Evolutionary conservation across 2,329 filamentous ascomycete genomes (phyloP).

Genomic region (Hymenoscyphus occultus): DNA sequence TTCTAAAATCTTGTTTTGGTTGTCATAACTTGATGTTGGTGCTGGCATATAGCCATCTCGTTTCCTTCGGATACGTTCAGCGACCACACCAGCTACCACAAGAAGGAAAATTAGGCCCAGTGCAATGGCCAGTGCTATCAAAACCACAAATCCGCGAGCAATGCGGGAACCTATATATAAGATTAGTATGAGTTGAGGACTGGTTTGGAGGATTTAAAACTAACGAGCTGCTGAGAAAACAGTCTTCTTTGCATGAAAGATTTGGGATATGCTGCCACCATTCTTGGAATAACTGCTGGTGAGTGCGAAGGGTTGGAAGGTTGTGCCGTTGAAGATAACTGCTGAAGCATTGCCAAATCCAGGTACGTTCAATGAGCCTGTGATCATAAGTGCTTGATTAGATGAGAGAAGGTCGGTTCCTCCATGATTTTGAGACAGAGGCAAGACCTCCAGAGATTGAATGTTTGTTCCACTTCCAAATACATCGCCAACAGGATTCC

Average conservation of each 20-base stretch:
- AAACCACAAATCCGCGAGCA: conserved; percentile 72
- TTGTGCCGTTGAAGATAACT: conserved; percentile 81
- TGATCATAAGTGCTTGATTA: conserved; percentile 73
- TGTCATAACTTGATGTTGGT: conserved; percentile 62
- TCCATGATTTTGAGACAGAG: conserved; percentile 65
- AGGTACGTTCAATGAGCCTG: conserved; percentile 76
- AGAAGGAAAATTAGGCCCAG: conserved; percentile 75
- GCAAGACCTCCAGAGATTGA: conserved; percentile 77
- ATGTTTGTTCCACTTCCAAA: conserved; percentile 68
- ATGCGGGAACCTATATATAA: conserved; percentile 50
- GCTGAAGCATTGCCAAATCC: conserved; percentile 79
- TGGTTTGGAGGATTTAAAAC: conserved; percentile 34
- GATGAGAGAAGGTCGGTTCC: conserved; percentile 60
- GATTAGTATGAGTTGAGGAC: conserved; percentile 25
- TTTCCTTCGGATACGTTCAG: conserved; percentile 74
- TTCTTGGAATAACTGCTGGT: conserved; percentile 62
- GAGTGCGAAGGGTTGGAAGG: conserved; percentile 75
- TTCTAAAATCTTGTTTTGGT: conserved; percentile 49
- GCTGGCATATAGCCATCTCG: conserved; percentile 79
- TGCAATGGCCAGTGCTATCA: conserved; percentile 77
- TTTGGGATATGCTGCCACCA: conserved; percentile 70
- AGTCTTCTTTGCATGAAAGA: conserved; percentile 80
- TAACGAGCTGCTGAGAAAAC: conserved; percentile 67
- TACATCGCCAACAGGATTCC: conserved; percentile 60
- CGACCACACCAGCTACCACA: conserved; percentile 69